These are phyloP conservation scores for Ogataea angusta DNA, from an alignment of 805 yeast genomes.

Conservation along the genomic window DNA sequence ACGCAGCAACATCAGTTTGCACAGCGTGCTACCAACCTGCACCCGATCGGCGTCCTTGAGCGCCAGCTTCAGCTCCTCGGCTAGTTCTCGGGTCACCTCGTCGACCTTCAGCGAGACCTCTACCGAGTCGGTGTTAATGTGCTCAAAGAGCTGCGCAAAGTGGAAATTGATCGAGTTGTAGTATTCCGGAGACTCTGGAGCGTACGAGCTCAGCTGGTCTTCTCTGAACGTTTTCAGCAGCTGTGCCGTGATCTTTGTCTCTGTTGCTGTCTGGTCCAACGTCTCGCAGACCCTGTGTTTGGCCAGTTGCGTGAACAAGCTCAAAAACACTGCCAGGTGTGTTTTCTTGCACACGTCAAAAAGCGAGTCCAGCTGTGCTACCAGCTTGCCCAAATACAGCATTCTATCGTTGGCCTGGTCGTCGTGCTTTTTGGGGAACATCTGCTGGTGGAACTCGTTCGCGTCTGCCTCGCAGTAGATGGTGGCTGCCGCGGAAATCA, in stretches of 20 bases:
- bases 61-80: conserved; percentile 2
- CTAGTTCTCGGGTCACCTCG: conserved; percentile 16
- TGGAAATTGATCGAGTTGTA: conserved; percentile 23
- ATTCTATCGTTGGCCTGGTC: conserved; percentile 16
- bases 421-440: conserved; percentile 19
- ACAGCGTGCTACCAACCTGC: conserved; percentile 4
- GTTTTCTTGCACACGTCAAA: conserved; percentile 16
- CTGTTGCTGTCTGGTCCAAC: conserved; percentile 15
- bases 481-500: conserved; percentile 39
- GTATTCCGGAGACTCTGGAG: conserved; percentile 10
- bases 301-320: conserved; percentile 14
- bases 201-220: conserved; percentile 14
- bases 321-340: conserved; percentile 11
- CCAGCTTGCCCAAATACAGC: conserved; percentile 17
- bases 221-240: conserved; percentile 23
- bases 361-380: conserved; percentile 17
- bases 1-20: conserved; percentile 12
- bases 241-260: conserved; percentile 10
- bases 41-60: conserved; percentile 6
- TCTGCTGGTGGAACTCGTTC: conserved; percentile 15
- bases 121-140: conserved; percentile 13
- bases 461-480: conserved; percentile 29
- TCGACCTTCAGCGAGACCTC: conserved; percentile 21
- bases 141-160: conserved; percentile 17
- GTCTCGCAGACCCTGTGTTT: conserved; percentile 16